These are phyloP conservation scores for Mycena polygramma DNA, from an alignment of 768 basidiomycete species.

Conservation along the genomic window DNA sequence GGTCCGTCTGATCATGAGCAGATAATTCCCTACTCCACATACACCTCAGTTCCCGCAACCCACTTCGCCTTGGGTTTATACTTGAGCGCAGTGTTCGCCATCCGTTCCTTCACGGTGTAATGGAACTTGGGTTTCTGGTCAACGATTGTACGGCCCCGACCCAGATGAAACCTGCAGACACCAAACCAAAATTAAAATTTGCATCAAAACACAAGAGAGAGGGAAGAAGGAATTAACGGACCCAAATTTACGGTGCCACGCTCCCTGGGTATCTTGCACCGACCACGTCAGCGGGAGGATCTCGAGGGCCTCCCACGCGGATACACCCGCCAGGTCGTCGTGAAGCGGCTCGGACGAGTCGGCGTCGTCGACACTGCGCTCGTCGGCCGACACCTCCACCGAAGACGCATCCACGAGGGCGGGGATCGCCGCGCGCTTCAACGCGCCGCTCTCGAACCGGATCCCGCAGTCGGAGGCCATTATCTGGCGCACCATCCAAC, in stretches of 20 bases:
- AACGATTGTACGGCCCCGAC: slow-evolving; percentile 66
- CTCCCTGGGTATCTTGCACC: slow-evolving; percentile 69
- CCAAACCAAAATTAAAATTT: not conserved
- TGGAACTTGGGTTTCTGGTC: slow-evolving; percentile 70
- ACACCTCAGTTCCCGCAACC: slow-evolving; percentile 60
- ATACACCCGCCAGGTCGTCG: slow-evolving; percentile 61
- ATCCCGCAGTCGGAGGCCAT: slow-evolving; percentile 70
- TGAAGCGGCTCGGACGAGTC: slow-evolving; percentile 66
- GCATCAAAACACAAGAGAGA: not conserved
- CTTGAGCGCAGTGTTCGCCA: slow-evolving; percentile 57
- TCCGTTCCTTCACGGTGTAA: slow-evolving; percentile 70
- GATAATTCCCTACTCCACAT: slow-evolving; percentile 48
- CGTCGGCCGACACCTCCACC: not conserved
- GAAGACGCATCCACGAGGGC: not conserved
- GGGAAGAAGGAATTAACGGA: slow-evolving; percentile 48
- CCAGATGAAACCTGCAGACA: slow-evolving; percentile 62
- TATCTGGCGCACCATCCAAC: slow-evolving; percentile 85
- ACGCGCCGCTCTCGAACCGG: slow-evolving; percentile 64
- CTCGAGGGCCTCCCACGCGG: slow-evolving; percentile 82
- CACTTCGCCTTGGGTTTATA: slow-evolving; percentile 74
- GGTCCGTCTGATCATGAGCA: too few species aligned
- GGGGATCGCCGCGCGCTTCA: slow-evolving; percentile 59
- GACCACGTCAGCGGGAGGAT: slow-evolving; percentile 65
- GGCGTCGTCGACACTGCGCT: slow-evolving; percentile 39
- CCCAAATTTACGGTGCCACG: slow-evolving; percentile 69